phyloP scores from a whole-genome alignment of 352 stramenopile species.

The Globisporangium camurandrum region DNA sequence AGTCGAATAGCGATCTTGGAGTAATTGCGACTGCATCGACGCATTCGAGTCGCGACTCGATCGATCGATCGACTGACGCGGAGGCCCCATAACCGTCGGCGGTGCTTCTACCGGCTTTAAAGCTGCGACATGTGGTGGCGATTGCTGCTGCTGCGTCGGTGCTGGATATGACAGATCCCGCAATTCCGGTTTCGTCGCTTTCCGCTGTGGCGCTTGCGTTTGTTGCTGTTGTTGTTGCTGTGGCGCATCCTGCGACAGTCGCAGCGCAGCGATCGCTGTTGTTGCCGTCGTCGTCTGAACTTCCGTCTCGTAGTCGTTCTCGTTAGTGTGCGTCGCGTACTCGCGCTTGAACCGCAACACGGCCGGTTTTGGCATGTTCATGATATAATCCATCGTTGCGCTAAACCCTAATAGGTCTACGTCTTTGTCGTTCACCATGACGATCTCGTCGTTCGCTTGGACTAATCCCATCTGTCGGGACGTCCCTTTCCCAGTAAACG shows the following conservation, averaged over 20 bases:
- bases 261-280: conserved; percentile 1
- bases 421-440: conserved; percentile 66
- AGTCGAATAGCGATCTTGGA: conserved; percentile 1
- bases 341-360: conserved; percentile 68
- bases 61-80: too few relatives aligned
- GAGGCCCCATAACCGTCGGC: neutral
- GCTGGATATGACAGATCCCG: conserved; percentile 4
- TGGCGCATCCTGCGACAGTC: conserved; percentile 7
- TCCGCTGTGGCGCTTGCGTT: conserved; percentile 11
- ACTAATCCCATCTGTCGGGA: conserved; percentile 62
- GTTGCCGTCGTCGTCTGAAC: neutral
- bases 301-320: too few relatives aligned
- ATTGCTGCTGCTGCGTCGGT: too few relatives aligned
- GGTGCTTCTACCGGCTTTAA: conserved; percentile 1
- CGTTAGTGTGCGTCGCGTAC: too few relatives aligned
- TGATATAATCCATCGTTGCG: conserved; percentile 81
- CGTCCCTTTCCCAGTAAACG: conserved; percentile 75
- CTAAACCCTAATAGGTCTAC: conserved; percentile 51
- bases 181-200: conserved; percentile 9
- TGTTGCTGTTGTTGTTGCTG: conserved; percentile 14
- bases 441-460: conserved; percentile 71
- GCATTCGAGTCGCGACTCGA: too few relatives aligned
- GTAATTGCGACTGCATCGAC: neutral
- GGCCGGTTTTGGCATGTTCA: conserved; percentile 75
- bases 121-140: neutral